These are phyloP conservation scores for Taphrina wiesneri DNA, from an alignment of 1,139 yeast species.

Conservation along the genomic window DNA sequence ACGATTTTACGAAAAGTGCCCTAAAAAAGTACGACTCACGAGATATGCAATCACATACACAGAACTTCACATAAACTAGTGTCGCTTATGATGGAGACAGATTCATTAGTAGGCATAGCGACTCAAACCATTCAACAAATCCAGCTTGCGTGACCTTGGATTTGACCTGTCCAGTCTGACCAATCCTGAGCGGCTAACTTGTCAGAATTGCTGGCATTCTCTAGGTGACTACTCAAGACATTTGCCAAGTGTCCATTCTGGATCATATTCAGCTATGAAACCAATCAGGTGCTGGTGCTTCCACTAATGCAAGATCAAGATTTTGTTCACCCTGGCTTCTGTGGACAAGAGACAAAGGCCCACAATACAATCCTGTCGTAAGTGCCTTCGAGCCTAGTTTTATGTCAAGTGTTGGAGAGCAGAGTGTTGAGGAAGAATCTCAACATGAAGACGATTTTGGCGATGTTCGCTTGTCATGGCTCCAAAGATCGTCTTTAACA, in stretches of 20 bases:
- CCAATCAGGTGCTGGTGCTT: no score
- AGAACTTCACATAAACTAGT: not conserved
- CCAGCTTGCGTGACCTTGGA: not conserved
- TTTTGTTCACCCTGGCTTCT: not conserved
- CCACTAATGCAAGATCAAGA: not conserved
- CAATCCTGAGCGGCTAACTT: not conserved
- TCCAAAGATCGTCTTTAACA: not conserved
- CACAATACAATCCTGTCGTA: no score
- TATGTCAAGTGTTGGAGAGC: not conserved
- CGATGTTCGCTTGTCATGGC: constrained; percentile 1
- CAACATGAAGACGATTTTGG: constrained; percentile 17
- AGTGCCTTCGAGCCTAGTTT: no score
- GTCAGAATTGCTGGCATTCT: not conserved
- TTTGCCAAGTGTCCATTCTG: no score
- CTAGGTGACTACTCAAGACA: no score
- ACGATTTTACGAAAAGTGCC: not conserved
- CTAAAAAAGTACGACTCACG: not conserved
- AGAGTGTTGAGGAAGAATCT: not conserved
- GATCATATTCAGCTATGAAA: no score
- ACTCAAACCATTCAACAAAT: not conserved
- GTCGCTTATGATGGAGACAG: not conserved
- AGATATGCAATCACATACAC: not conserved
- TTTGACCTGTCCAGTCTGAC: not conserved
- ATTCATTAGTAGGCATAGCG: constrained; percentile 2
- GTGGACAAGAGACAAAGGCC: no score